A percentile compares a stretch with the other conserved stretches of the same genome.
Conservation (phyloP, 805 yeast species). For the Schwanniomyces sp. region DNA sequence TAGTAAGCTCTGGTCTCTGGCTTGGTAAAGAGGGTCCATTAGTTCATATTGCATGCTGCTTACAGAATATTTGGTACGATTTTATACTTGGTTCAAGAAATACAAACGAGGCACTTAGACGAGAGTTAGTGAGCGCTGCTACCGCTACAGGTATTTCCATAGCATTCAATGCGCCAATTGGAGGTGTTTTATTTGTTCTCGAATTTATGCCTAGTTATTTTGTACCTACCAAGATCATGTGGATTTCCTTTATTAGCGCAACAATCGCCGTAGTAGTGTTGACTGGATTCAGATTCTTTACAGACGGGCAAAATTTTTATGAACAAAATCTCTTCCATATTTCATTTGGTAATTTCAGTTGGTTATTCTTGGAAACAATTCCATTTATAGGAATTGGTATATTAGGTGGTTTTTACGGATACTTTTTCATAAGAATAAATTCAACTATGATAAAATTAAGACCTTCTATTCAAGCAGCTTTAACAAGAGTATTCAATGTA, state of each 20-base stretch:
- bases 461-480: constrained; percentile 15
- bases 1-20: constrained; percentile 78
- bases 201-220: constrained; percentile 68
- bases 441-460: constrained; percentile 29
- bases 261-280: constrained; percentile 68
- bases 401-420: constrained; percentile 68
- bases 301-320: constrained; percentile 37
- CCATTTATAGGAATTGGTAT: constrained; percentile 75
- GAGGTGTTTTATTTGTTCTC: constrained; percentile 78
- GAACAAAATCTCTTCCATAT: constrained; percentile 58
- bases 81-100: constrained; percentile 30
- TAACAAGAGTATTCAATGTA: constrained; percentile 19
- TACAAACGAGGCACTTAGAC: constrained; percentile 56
- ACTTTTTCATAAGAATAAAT: constrained; percentile 50
- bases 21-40: constrained; percentile 86
- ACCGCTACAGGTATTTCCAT: constrained; percentile 83
- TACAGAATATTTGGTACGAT: constrained; percentile 36
- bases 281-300: constrained; percentile 36
- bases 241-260: constrained; percentile 83
- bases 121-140: constrained; percentile 73
- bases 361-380: constrained; percentile 68
- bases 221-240: constrained; percentile 63
- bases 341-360: constrained; percentile 67
- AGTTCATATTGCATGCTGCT: constrained; percentile 73
- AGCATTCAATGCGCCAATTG: constrained; percentile 85